Base-by-base conservation (phyloP, 108 stramenopile species). In the Nannochloropsis oceanica region DNA sequence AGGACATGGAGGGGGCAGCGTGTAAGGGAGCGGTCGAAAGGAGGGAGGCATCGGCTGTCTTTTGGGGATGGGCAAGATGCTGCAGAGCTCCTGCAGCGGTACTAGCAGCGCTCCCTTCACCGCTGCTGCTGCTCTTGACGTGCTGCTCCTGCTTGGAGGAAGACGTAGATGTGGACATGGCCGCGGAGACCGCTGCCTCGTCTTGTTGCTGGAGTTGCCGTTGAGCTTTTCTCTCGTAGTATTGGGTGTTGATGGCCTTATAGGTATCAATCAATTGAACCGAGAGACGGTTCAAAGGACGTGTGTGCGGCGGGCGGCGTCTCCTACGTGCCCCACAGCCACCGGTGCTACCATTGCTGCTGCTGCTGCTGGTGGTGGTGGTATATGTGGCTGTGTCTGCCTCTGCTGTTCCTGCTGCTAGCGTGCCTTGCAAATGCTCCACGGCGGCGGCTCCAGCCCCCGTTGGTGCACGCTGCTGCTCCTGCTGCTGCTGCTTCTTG, bases 161-260 rank as follows among this genome's bases (percentile, higher is more conserved):
- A 34, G 34, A 34, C 2, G 34, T 34, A 34, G 34, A 34, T 80
- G 44, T 43, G 27, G 44, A 79, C 12, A 27, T 82, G 11, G 44
- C 73, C 50, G 85, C 42, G 27, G 44, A 27, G 43, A 81, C 81
- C 43, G 81, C 43, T 81, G 27, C 20, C 43, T 20, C 59, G 43
- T 82, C 22, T 80, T 44, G 79, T 79, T 80, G 79, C 44, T 44
- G 80, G 44, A 80, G 25, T 80, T 80, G 44, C 0, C 84, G 84
- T 24, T 27, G n/a, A n/a, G n/a, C 13, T 14, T 84, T 73, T 34
- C 9, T 12, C 20, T 24, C 44, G 22, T 27, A 80, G 25, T 81
- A 87, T 83, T 82, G 82, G 82, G 79, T 42, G 80, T 87, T 87
- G 83, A 87, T 87, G 9, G 43, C 79, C 43, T 87, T 87, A 44